Conservation (phyloP, 1,284 basidiomycete genomes). For the Ceraceosorus guamensis region DNA sequence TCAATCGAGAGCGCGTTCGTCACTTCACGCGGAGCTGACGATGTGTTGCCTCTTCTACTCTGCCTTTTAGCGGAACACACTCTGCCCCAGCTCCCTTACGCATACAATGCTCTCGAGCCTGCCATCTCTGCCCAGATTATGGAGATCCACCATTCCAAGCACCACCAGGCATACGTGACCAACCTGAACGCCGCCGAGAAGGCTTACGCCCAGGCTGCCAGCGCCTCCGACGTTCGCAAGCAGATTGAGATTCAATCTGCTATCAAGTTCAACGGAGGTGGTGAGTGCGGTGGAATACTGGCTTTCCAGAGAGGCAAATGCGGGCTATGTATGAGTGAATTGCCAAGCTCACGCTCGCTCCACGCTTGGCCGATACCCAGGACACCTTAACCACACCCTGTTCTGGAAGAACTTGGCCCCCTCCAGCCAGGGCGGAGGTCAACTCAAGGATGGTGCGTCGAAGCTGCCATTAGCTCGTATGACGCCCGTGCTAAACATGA, state of each 20-base stretch:
- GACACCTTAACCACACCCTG: slow-evolving; percentile 68
- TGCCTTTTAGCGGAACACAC: slow-evolving; percentile 53
- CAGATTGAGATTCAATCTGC: slow-evolving; percentile 77
- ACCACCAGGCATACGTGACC: slow-evolving; percentile 60
- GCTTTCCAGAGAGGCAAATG: not conserved
- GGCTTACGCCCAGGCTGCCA: slow-evolving; percentile 60
- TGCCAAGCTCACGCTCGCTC: not conserved
- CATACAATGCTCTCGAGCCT: slow-evolving; percentile 80
- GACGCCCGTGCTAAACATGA: not conserved
- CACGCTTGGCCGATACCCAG: slow-evolving; percentile 4
- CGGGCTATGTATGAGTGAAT: not conserved
- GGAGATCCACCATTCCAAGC: slow-evolving; percentile 82
- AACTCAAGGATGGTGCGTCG: slow-evolving; percentile 53
- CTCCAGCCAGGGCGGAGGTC: slow-evolving; percentile 52
- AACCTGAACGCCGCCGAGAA: slow-evolving; percentile 66
- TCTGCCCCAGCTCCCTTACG: slow-evolving; percentile 81
- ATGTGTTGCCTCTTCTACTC: too few relatives aligned
- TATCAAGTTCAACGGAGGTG: slow-evolving; percentile 85
- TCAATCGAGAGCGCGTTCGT: too few relatives aligned
- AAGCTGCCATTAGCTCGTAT: not conserved
- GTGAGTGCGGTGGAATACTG: slow-evolving; percentile 50
- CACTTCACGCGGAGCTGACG: too few relatives aligned
- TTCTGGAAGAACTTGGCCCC: slow-evolving; percentile 86
- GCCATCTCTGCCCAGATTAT: slow-evolving; percentile 63
- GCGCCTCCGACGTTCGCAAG: slow-evolving; percentile 64